Percentiles rank a stretch among this genome's conserved stretches.
phyloP scores from a whole-genome alignment of 2,329 filamentous ascomycete genomes.

The Rutstroemia sp. region DNA sequence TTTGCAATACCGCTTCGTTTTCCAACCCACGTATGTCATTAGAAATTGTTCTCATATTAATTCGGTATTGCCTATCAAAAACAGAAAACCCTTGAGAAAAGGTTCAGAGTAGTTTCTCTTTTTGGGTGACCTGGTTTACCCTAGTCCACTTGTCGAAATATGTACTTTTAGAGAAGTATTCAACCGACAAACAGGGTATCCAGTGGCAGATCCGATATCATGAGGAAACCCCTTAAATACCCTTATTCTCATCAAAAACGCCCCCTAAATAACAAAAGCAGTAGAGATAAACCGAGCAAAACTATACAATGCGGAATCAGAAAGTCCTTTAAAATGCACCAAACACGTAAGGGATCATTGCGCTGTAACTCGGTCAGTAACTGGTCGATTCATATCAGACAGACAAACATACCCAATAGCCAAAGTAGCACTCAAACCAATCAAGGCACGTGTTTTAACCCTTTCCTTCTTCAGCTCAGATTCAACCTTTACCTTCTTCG shows the following conservation, averaged over 20 bases:
- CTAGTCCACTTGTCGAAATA: constrained; percentile 8
- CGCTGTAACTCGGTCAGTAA: constrained; percentile 22
- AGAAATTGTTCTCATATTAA: constrained; percentile 7
- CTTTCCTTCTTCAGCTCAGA: constrained; percentile 72
- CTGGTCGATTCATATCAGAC: neutral
- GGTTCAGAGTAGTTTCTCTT: neutral
- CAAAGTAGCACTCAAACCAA: constrained; percentile 80
- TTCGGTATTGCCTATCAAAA: constrained; percentile 8
- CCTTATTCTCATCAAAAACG: constrained; percentile 13
- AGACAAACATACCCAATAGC: constrained; percentile 72
- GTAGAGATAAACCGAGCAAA: constrained; percentile 7
- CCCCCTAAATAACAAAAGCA: constrained; percentile 9
- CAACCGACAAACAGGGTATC: constrained; percentile 19
- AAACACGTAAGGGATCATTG: constrained; percentile 30
- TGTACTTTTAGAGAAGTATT: constrained; percentile 14
- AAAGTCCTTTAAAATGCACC: constrained; percentile 19
- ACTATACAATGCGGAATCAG: constrained; percentile 8
- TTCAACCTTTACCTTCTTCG: constrained; percentile 78
- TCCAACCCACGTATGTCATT: neutral
- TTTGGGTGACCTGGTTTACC: neutral
- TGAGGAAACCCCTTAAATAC: constrained; percentile 2
- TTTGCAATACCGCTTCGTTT: no score
- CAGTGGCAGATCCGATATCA: constrained; percentile 13
- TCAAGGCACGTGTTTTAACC: constrained; percentile 75
- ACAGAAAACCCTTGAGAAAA: neutral